phyloP scores from a whole-genome alignment of 345 rosid genomes.

The Gossypium turneri region DNA sequence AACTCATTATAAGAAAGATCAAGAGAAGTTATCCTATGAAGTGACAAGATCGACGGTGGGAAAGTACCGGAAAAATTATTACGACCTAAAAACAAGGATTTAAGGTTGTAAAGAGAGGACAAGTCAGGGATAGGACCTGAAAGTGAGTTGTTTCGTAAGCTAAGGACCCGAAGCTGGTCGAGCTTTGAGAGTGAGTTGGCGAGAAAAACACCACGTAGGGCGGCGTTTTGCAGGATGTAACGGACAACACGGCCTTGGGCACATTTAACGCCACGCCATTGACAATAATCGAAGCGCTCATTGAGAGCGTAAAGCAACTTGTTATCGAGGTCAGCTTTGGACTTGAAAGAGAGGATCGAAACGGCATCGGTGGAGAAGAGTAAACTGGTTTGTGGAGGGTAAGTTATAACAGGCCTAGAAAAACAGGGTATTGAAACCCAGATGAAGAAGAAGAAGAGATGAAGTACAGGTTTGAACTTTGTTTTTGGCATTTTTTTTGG shows the following conservation, averaged over 20 bases:
- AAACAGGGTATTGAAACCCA: neutral
- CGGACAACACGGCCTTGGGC: constrained; percentile 83
- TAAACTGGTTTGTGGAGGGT: constrained; percentile 35
- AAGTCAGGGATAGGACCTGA: constrained; percentile 82
- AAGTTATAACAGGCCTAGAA: constrained; percentile 20
- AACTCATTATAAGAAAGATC: constrained; percentile 54
- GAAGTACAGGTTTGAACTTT: neutral
- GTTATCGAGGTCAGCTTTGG: constrained; percentile 78
- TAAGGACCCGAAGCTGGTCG: constrained; percentile 84
- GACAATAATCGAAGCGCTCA: constrained; percentile 90
- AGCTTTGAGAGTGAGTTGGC: constrained; percentile 64
- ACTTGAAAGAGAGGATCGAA: constrained; percentile 73
- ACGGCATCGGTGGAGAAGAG: constrained; percentile 66
- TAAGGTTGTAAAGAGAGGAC: constrained; percentile 66
- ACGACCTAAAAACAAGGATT: constrained; percentile 54
- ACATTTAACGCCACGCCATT: constrained; percentile 91
- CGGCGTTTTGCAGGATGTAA: constrained; percentile 44
- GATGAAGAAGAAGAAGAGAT: constrained; percentile 8
- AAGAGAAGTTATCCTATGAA: constrained; percentile 55
- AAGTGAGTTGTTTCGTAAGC: constrained; percentile 74
- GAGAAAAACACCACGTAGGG: constrained; percentile 68
- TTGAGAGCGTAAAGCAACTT: constrained; percentile 61
- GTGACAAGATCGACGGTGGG: constrained; percentile 57
- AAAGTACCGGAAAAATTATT: constrained; percentile 67
- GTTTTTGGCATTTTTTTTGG: neutral